Base-by-base conservation (phyloP, 768 basidiomycete genomes). In the Termitomyces bulborhizus region DNA sequence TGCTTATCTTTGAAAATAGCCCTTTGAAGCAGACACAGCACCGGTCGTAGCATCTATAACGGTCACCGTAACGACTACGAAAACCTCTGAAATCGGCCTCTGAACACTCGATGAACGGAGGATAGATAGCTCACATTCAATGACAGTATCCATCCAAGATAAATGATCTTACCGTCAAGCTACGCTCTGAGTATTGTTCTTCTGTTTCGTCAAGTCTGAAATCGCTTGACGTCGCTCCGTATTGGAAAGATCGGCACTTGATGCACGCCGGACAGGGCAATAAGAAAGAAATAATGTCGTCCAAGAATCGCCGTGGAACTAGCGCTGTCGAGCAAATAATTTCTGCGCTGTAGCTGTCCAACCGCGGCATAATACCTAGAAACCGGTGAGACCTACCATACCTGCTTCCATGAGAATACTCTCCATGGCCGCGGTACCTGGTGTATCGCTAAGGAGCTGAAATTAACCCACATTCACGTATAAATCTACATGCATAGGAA, bases 341-440 rank as follows among this genome's bases (percentile, higher is more conserved):
- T 88, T 54, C 60, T 83, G 52, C 93, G 82, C 62, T 86, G 69
- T 0, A 79, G 74, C 66, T 93, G 88, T 2, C 82, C 81, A 0
- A 74, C 82, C 63, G 91, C 89, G 15, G 77, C 73, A 60, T 76
- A 89, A 65, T 90, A 92, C 85, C 85, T 90, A 48, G n/a, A 34
- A 44, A 31, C 45, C 43, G 53, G 50, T 49, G n/a, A 53, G 51
- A 15, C 41, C 12, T 64, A 88, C 86, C 73, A 13, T 64, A 88
- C 86, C 73, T 93, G 91, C 62, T 86, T 80, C 29, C 85, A 94
- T 95, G 54, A 93, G 76, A n/a, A 83, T 85, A 55, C 82, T 80
- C 60, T 95, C 93, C 87, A 93, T 89, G 0, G 92, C 91, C 68
- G 94, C 93, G 2, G 91, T 87, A 46, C 91, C 90, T 92, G 27